Base-by-base conservation (phyloP, 768 basidiomycete species). In the Boletus eberwhitei region DNA sequence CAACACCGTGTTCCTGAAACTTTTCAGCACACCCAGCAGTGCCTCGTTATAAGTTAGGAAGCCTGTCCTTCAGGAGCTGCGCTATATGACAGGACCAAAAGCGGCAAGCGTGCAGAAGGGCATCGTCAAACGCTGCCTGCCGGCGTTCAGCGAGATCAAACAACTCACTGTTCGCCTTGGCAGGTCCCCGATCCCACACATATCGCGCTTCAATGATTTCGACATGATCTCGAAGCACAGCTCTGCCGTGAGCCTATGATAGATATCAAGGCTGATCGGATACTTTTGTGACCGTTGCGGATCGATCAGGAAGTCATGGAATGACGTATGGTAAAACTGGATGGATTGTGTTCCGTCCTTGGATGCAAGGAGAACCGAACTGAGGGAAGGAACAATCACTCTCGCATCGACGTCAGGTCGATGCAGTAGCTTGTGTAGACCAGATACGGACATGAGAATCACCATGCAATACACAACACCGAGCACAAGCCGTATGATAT, bases 321-420 rank as follows among this genome's bases (percentile, higher is more conserved):
- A 64, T 4, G 63, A 64, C 0, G 63, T 51, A 21, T 64, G 64
- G 12, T 59, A 64, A 26, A 64, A 64, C 12, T 64, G 63, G 11
- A 64, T 57, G 2, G 62, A 53, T 16, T 57, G 62, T 39, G 50
- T 47, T 32, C 59, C 53, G n/a, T 64, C 59, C 24, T 64, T 59
- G 3, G 62, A 64, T 5, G 57, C 50, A 2, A 64, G 53, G 13
- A 64, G 54, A 5, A 64, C 60, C 0, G 63, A 64, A 2, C 47
- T 48, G 14, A 64, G 57, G 14, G 59, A 51, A 12, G 63, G 57
- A 17, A 64, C 29, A 14, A 59, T 19, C 1, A 62, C n/a, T 22
- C 59, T 59, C 3, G 42, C 51, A 16, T 64, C 59, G 5, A 64
- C 52, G 21, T 64, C 55, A 1, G 53, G 57, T 42, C 48, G 42